Base-by-base conservation (phyloP, 331 rosid species). In the Prunus yedoensis region DNA sequence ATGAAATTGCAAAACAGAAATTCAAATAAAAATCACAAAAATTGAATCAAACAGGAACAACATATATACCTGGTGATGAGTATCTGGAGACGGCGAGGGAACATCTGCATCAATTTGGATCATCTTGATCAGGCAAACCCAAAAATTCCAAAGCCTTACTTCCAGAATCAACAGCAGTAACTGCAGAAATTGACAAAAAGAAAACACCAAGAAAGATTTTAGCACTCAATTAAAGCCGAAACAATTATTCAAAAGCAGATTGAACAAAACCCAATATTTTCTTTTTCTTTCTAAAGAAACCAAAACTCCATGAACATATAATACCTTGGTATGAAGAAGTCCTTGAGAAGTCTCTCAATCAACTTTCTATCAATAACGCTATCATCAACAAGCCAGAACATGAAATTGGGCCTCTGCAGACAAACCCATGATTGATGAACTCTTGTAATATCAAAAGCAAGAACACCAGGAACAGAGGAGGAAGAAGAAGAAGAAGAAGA, bases 331-430 rank as follows among this genome's bases (percentile, higher is more conserved):
- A 92, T 20, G 96, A 92, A 80, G 97, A 94, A 60, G 91, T 94
- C 76, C n/a, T 92, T 90, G 23, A 94, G 93, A 82, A 94, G 91
- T 57, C 84, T 88, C 80, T 92, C 97, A 74, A 94, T 92, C 85
- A 94, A 27, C 83, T 86, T 94, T 79, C 97, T 83, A 46, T 94
- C 97, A 69, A 92, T 72, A 3, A 68, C 46, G 76, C 92, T 88
- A 70, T 94, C 99, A 84, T 94, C 97, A 71, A 92, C 97, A 64
- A n/a, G 97, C 99, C 80, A 94, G 81, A 63, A 94, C 97, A 79
- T 92, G 99, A 69, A 92, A 94, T 65, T 78, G 92, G 3, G 83
- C 18, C 30, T 87, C 82, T 53, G 78, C 64, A 80, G 68, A 27
- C 75, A 90, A 60, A 66, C 82, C 89, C 95, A 94, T 90, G 47